Evolutionary conservation across 164 flowering plant genomes (phyloP), one percentile per base, ranked within the genome.

Genomic region (Liquidambar formosana): DNA sequence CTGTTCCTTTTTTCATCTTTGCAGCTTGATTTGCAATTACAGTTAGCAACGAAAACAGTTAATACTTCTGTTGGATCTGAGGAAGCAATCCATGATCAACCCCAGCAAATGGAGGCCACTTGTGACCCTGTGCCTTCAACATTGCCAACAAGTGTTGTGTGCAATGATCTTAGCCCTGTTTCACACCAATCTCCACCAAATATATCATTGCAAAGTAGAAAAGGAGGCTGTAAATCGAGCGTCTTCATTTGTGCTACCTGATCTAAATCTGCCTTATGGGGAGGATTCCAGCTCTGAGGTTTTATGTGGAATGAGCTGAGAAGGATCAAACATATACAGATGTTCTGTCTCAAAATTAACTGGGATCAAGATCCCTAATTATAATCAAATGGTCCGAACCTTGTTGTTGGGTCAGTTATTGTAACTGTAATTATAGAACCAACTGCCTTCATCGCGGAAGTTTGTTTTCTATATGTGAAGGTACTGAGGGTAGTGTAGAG

Each of bases 181-280:
- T 22, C 13, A 59, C 64, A 62, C 10, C 49, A 53, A 18, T 43
- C 57, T 16, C 49, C 26, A 0, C 51, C 65, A 26, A 52, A 57
- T 27, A 59, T 8, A 19, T 66, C 66, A n/a, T 59, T 64, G 26
- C 10, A 33, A 71, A 18, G 43, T 10, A 27, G 18, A 62, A 33
- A 21, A 66, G 52, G 78, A 61, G 12, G 65, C 23, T 3, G 47
- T 16, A 14, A 58, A 23, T 0, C 14, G 14, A 8, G 77, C 75
- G 19, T 2, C 44, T 8, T 57, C 67, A 11, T 73, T 77, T 38
- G 0, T 61, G 66, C 71, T 85, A 38, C 85, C 89, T 11, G 89
- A 85, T 69, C 76, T 85, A 26, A 85, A 85, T 63, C 49, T 78
- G n/a, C 85, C 89, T 8, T 19, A 75, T 0, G 83, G 77, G 5